Base-by-base conservation (phyloP, 495 filamentous ascomycete genomes). In the Aspergillus cavernicola region DNA sequence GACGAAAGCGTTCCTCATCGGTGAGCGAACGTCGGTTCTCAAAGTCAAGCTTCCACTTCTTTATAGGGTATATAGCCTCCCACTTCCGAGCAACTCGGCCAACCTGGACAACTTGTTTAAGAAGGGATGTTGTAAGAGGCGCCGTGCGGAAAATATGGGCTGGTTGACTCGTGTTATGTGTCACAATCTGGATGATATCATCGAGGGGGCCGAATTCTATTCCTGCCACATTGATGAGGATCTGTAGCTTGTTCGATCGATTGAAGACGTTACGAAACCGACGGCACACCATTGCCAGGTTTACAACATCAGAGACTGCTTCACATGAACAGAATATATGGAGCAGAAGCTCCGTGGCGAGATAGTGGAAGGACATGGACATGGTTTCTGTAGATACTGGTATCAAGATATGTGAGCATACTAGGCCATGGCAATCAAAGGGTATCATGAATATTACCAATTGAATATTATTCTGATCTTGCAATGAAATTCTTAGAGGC, bases 31-130 rank as follows among this genome's bases (percentile, higher is more conserved):
- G 84, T n/a, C 86, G 80, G 43, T 80, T 68, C 49, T 79, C 74
- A 28, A 74, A 86, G 39, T 81, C 69, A 8, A 74, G 56, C 43
- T 71, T 68, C 83, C 88, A 92, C 52, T 83, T 82, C 55, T 86
- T 78, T 45, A 81, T 71, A 4, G 87, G 87, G 64, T 87, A 92
- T 24, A 88, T 73, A 8, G 71, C 66, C 58, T 82, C 79, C 86
- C 86, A 90, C 52, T 75, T 73, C 56, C 76, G 74, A 29, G 87
- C 80, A 3, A 81, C 66, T 18, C 71, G 68, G 32, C 87, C 87
- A 6, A 82, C 69, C 15, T 66, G 61, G 9, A 87, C 61, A 46
- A 88, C 66, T 57, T 84, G 81, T 57, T 74, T 66, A 24, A 86
- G 69, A 4, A 85, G 73, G 5, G 81, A 68, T 49, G 77, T 62